phyloP scores from a whole-genome alignment of 148 eudicot genomes.

The Vaccinium corymbosum region DNA sequence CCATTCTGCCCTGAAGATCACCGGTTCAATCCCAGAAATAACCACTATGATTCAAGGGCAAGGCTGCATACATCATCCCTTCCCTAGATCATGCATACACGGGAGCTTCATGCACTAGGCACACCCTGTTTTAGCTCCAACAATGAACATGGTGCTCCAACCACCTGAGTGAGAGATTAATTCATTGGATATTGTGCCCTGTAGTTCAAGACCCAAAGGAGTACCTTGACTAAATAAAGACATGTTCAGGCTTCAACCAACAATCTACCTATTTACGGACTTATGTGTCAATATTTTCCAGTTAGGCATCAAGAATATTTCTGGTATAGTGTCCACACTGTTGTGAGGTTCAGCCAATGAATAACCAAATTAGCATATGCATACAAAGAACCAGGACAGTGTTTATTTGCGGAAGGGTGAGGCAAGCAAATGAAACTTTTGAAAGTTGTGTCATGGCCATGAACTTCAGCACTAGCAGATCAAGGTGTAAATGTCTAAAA shows the following conservation, averaged over 20 bases:
- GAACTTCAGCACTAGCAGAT: not conserved
- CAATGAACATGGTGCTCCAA: not conserved
- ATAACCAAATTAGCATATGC: conserved; percentile 1
- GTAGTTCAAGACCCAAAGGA: not conserved
- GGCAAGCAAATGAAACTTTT: not conserved
- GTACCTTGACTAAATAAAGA: not conserved
- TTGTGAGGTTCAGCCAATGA: not conserved
- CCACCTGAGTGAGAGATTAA: not conserved
- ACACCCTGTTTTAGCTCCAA: not conserved
- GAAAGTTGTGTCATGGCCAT: not conserved
- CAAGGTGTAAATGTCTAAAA: not conserved
- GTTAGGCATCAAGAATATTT: not conserved
- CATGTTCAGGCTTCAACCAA: not conserved
- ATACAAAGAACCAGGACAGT: not conserved
- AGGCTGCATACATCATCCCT: not conserved
- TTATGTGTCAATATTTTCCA: not conserved
- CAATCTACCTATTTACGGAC: not conserved
- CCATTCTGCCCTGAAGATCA: not conserved
- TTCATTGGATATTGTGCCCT: not conserved
- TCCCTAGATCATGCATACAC: not conserved
- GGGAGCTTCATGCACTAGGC: not conserved
- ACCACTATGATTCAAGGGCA: not conserved
- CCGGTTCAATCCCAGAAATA: too few relatives aligned
- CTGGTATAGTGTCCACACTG: not conserved
- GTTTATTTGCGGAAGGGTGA: not conserved